A percentile compares a stretch with the other conserved stretches of the same genome.
phyloP scores from a whole-genome alignment of 345 rosid genomes.

The Lumnitzera racemosa region DNA sequence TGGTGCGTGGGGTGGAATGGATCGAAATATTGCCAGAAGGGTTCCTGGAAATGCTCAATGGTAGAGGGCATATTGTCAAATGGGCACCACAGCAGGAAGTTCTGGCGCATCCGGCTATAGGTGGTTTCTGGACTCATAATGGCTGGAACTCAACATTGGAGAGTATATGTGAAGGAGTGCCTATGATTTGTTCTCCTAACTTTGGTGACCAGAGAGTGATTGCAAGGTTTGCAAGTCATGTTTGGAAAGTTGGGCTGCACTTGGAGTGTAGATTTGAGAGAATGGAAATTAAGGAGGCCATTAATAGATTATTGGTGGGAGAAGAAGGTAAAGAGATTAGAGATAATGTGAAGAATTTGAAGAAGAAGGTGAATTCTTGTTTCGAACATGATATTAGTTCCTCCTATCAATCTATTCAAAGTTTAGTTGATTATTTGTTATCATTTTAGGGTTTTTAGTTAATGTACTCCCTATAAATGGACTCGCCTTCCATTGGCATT shows the following conservation, averaged over 20 bases:
- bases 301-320: background rate
- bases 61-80: background rate
- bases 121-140: constrained; percentile 3
- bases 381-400: background rate
- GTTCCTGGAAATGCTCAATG: background rate
- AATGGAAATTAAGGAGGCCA: constrained; percentile 1
- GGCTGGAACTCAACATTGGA: constrained; percentile 4
- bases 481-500: no score
- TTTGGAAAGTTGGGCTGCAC: constrained; percentile 4
- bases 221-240: background rate
- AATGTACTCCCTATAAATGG: no score
- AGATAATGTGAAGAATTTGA: constrained; percentile 3
- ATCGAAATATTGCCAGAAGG: constrained; percentile 2
- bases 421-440: background rate
- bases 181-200: background rate
- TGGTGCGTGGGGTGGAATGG: background rate
- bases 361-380: constrained; percentile 1
- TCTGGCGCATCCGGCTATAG: background rate
- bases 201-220: constrained; percentile 6
- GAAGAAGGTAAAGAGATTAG: background rate
- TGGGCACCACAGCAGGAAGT: constrained; percentile 1
- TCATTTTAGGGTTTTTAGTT: background rate
- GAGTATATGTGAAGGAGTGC: background rate
- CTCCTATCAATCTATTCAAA: constrained; percentile 1
- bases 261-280: constrained; percentile 1